Evolutionary conservation across 75 land plant genomes (phyloP), one percentile per base, ranked within the genome.

Genomic region (Cryptomeria japonica): DNA sequence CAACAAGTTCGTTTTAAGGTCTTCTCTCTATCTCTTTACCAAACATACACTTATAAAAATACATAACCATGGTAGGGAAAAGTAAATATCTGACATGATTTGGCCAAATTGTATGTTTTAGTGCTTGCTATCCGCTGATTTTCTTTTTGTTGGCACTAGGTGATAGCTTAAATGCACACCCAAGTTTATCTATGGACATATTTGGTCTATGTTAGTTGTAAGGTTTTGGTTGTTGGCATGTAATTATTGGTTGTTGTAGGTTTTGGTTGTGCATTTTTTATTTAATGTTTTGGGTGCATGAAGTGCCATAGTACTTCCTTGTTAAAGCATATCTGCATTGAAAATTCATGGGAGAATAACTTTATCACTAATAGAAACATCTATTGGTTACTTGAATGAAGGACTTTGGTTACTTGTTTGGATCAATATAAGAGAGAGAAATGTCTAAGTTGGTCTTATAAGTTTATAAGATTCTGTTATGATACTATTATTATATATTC

Each of bases 1-100:
- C 89, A 93, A 92, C 88, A 94, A 87, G 73, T 92, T 91, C 38
- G 91, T 93, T 79, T 88, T 96, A 82, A 88, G 95, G 96, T 94
- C 89, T 28, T 61, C 83, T 36, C 47, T 79, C 10, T 34, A 8
- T 32, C 42, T 55, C 41, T 76, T 19, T 58, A 36, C 14, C 83
- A 19, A 2, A 79, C 28, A 79, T 25, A 1, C 28, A 39, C 82
- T 1, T 64, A 64, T n/a, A 22, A 25, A 1, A 64, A 39, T 9
- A 79, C 39, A 79, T 41, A 38, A 38, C 28, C 7, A 41, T 5
- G 82, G 42, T 2, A 19, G 82, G 9, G 82, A 79, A 8, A 16
- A 79, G 1, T 41, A 38, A 79, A 39, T 79, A 79, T 19, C 25
- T 79, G 42, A 79, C 10, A 39, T 79, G 39, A 25, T 39, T 79